Percentiles rank a stretch among this genome's conserved stretches.
These are phyloP conservation scores for Colletotrichum sp. DNA, from an alignment of 2,329 filamentous ascomycete species.

Conservation along the genomic window DNA sequence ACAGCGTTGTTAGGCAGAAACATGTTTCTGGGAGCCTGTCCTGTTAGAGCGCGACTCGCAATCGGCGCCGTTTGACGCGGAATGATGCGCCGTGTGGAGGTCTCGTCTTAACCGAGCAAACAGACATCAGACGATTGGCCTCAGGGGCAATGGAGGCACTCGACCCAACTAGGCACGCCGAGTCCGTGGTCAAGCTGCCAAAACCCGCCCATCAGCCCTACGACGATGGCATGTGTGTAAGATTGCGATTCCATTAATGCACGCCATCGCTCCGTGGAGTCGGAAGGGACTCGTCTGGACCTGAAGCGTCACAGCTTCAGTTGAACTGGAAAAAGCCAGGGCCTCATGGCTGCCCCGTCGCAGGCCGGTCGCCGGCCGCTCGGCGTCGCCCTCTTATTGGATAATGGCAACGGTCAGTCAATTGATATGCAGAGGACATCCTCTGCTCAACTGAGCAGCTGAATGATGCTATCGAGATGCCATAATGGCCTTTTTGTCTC, in stretches of 20 bases:
- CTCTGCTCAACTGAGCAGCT: background rate
- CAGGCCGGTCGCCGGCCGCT: constrained; percentile 5
- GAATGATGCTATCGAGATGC: background rate
- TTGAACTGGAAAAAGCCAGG: background rate
- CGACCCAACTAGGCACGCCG: background rate
- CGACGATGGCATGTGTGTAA: background rate
- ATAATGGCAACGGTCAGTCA: constrained; percentile 4
- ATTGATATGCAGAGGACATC: background rate
- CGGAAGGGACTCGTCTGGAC: background rate
- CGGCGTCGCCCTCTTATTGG: constrained; percentile 4
- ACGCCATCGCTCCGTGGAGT: constrained; percentile 2
- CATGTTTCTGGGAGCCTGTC: background rate
- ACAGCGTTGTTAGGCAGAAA: constrained; percentile 8
- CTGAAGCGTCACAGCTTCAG: constrained; percentile 19
- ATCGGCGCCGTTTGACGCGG: background rate
- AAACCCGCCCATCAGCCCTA: constrained; percentile 12
- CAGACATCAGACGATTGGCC: background rate
- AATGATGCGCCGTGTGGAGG: background rate
- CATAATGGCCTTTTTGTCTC: background rate
- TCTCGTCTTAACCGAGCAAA: background rate
- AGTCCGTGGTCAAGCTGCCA: background rate
- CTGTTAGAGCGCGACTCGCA: background rate
- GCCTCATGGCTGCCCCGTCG: constrained; percentile 5
- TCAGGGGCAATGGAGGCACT: background rate
- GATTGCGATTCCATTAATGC: constrained; percentile 4